phyloP scores from a whole-genome alignment of 106 monocot genomes.

The Xerophyta viscosa region DNA sequence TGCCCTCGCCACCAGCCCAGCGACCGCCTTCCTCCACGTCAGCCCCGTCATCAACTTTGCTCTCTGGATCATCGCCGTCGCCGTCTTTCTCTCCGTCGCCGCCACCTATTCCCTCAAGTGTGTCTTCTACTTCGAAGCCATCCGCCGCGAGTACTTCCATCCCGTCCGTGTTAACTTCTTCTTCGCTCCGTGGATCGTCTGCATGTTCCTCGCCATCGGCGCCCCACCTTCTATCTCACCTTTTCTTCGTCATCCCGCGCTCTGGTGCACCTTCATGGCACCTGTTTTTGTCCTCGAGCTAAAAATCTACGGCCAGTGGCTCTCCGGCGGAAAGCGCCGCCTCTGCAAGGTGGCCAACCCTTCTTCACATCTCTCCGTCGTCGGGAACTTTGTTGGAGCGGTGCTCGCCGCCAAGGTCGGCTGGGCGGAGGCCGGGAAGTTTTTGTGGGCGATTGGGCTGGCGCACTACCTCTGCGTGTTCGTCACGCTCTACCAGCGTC shows the following conservation, averaged over 20 bases:
- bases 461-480: slow-evolving; percentile 85
- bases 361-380: slow-evolving; percentile 73
- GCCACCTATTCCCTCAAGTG: slow-evolving; percentile 66
- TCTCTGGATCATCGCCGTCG: slow-evolving; percentile 67
- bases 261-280: slow-evolving; percentile 53
- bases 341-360: slow-evolving; percentile 94
- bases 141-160: slow-evolving; percentile 91
- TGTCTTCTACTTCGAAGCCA: slow-evolving; percentile 84
- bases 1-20: slow-evolving; percentile 43
- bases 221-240: slow-evolving; percentile 33
- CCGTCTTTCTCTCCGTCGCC: slow-evolving; percentile 38
- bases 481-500: slow-evolving; percentile 83
- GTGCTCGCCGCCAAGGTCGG: slow-evolving; percentile 62
- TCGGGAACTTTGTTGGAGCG: slow-evolving; percentile 89
- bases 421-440: slow-evolving; percentile 64
- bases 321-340: slow-evolving; percentile 82
- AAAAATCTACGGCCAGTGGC: slow-evolving; percentile 95
- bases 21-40: slow-evolving; percentile 58
- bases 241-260: slow-evolving; percentile 27
- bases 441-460: slow-evolving; percentile 72
- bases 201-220: slow-evolving; percentile 74
- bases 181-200: slow-evolving; percentile 86
- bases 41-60: slow-evolving; percentile 48
- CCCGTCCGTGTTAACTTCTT: slow-evolving; percentile 98
- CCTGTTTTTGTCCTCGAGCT: slow-evolving; percentile 73